phyloP scores from a whole-genome alignment of 2,329 filamentous ascomycete genomes.

The Fusarium algeriense region DNA sequence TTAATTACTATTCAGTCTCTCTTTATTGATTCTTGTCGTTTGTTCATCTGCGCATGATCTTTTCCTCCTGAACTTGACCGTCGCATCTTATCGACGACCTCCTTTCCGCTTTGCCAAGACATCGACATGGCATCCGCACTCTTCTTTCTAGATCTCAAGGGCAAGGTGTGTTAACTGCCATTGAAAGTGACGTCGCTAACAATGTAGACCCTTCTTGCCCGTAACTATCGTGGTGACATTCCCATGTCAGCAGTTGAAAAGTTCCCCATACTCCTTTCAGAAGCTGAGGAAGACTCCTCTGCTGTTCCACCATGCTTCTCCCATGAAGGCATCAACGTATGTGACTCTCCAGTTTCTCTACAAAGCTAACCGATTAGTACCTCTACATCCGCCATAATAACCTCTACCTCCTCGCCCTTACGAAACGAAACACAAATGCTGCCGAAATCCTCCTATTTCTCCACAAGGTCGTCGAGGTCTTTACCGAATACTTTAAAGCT shows the following conservation, averaged over 20 bases:
- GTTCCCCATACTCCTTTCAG: constrained; percentile 93
- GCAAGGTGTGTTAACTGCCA: constrained; percentile 76
- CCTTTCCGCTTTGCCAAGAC: constrained; percentile 41
- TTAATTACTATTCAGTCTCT: constrained; percentile 26
- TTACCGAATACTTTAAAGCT: constrained; percentile 99
- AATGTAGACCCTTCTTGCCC: constrained; percentile 91
- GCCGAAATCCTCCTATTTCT: constrained; percentile 98
- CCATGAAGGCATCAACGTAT: constrained; percentile 96
- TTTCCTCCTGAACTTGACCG: constrained; percentile 18
- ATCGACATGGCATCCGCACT: constrained; percentile 86
- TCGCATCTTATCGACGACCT: constrained; percentile 46
- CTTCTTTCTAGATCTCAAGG: constrained; percentile 99
- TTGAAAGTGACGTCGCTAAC: constrained; percentile 4
- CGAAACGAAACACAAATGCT: constrained; percentile 98
- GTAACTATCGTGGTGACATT: constrained; percentile 98
- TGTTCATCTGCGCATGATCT: constrained; percentile 33
- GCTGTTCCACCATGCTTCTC: constrained; percentile 98
- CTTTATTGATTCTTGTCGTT: constrained; percentile 8
- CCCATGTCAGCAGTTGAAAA: constrained; percentile 99
- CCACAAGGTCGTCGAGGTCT: constrained; percentile 98
- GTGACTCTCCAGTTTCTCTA: constrained; percentile 51
- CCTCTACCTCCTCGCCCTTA: constrained; percentile 96
- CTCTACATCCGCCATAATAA: constrained; percentile 99
- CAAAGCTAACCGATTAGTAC: constrained; percentile 70
- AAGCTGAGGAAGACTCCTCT: constrained; percentile 99